These are phyloP conservation scores for Zygoascus bituminiphila DNA, from an alignment of 805 yeast species.

Conservation along the genomic window DNA sequence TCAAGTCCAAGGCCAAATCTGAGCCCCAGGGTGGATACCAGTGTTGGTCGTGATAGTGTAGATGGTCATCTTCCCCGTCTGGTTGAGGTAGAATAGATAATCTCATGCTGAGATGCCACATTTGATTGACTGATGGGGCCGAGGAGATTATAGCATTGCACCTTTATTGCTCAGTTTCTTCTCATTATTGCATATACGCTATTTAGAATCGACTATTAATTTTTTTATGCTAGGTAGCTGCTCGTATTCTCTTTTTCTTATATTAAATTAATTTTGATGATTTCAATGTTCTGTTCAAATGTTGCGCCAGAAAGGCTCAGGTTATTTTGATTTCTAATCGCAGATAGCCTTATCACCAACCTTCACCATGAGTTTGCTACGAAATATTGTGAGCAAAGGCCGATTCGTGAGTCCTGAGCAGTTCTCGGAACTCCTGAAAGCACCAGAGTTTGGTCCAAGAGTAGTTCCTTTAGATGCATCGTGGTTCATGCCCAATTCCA, in stretches of 20 bases:
- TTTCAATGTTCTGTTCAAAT: no score
- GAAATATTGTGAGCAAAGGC: neutral
- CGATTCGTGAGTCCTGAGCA: neutral
- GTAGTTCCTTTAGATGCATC: slow-evolving; percentile 66
- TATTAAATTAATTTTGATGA: no score
- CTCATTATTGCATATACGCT: neutral
- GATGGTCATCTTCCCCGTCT: neutral
- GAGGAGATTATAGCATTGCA: neutral
- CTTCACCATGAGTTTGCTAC: neutral
- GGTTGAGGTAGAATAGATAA: neutral
- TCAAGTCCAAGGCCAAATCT: neutral
- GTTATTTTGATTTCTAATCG: neutral
- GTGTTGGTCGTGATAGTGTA: neutral
- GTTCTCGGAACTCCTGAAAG: neutral
- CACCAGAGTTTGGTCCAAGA: neutral
- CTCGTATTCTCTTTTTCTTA: neutral
- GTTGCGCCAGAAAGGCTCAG: no score
- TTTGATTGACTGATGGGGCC: no score
- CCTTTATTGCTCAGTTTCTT: no score
- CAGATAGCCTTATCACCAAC: neutral
- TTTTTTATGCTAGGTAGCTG: no score
- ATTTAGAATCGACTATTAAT: no score
- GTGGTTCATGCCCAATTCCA: slow-evolving; percentile 82
- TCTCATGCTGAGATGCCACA: no score
- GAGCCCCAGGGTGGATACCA: neutral